A percentile compares a stretch with the other conserved stretches of the same genome.
These are phyloP conservation scores for Takakia lepidozioides DNA, from an alignment of 225 moss, liverwort and hornwort genomes.

Conservation along the genomic window DNA sequence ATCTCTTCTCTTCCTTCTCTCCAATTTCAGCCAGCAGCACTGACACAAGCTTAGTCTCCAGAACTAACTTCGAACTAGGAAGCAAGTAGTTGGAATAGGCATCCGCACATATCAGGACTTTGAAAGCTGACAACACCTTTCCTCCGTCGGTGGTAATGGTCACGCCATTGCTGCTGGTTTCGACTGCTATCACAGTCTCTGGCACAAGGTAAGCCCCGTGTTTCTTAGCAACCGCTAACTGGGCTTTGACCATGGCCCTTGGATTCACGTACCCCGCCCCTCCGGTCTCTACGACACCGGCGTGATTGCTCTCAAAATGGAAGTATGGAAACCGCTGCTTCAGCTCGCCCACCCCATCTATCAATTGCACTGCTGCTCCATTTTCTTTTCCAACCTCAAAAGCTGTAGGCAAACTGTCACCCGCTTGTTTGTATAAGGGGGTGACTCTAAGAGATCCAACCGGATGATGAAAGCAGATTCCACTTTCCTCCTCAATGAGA, in stretches of 20 bases:
- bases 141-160: slow-evolving; percentile 53
- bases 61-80: slow-evolving; percentile 25
- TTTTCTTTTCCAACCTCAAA: slow-evolving; percentile 45
- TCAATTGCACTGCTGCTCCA: slow-evolving; percentile 58
- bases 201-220: slow-evolving; percentile 50
- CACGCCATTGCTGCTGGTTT: slow-evolving; percentile 27
- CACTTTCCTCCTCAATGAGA: slow-evolving; percentile 58
- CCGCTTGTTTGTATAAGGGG: slow-evolving; percentile 37
- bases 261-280: slow-evolving; percentile 81
- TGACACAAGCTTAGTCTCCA: slow-evolving; percentile 38
- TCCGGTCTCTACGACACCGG: slow-evolving; percentile 65
- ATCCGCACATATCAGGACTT: slow-evolving; percentile 63
- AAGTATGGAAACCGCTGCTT: slow-evolving; percentile 62
- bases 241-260: slow-evolving; percentile 62
- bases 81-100: slow-evolving; percentile 65
- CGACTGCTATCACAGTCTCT: slow-evolving; percentile 62
- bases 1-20: slow-evolving; percentile 34
- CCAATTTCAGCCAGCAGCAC: slow-evolving; percentile 63
- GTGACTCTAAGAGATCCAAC: slow-evolving; percentile 73
- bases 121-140: slow-evolving; percentile 25
- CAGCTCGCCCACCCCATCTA: slow-evolving; percentile 30
- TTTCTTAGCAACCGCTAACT: slow-evolving; percentile 50
- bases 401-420: slow-evolving; percentile 39
- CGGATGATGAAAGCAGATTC: slow-evolving; percentile 61
- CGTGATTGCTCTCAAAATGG: slow-evolving; percentile 49